Base-by-base conservation (phyloP, 2,329 filamentous ascomycete species). In the Colletotrichum tofieldiae region DNA sequence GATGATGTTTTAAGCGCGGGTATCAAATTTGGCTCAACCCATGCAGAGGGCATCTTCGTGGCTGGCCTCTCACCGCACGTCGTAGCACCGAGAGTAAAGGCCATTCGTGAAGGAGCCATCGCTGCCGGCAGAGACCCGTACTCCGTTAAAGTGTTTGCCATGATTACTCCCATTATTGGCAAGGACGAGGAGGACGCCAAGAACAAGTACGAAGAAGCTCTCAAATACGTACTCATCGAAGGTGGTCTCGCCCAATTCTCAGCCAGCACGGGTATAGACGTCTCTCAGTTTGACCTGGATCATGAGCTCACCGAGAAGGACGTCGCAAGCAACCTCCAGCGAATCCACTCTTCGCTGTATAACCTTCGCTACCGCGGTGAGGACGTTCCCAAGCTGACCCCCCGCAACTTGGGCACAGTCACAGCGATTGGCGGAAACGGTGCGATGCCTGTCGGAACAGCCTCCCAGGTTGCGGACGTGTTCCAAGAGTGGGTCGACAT, bases 41-140 rank as follows among this genome's bases (percentile, higher is more conserved):
- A 91, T 71, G 89, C 89, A 3, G 89, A 91, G 79, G 89, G 86
- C 2, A 88, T 91, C 59, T 91, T 91, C 72, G 87, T 91, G 5
- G 87, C 87, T 0, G 84, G 84, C 0, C 88, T 90, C 75, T 87
- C 85, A 0, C 85, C 88, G 0, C 74, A 79, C 2, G 78, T 88
- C 0, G 79, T 90, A 6, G 79, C 81, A 2, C 85, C 86, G 0
- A 88, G 88, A 64, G 82, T 91, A 39, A 81, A 84, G 43, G 85
- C 84, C 23, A 90, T 90, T 67, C 85, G 89, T 1, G 80, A 85
- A 26, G 81, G 88, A 4, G 89, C 88, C 0, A 81, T 82, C 2
- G 81, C 83, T 23, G 79, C 84, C 29, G 89, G 89, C 0, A 85
- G 89, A 1, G 89, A 91, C 74, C 89, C 89, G 5, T 80, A 81